phyloP scores from a whole-genome alignment of 768 basidiomycete genomes.

The Saitozyma sp. region DNA sequence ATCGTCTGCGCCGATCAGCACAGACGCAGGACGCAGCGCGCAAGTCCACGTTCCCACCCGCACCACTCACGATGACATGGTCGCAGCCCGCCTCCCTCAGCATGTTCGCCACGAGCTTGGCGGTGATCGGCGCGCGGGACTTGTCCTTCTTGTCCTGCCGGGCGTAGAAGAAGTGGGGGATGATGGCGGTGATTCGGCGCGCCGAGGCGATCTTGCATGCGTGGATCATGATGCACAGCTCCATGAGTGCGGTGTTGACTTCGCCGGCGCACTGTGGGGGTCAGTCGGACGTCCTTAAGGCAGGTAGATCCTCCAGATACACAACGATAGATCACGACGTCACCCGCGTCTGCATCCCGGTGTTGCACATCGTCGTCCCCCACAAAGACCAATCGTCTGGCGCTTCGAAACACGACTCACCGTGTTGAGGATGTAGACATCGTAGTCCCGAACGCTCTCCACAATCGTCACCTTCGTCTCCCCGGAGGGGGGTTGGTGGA shows the following conservation, averaged over 20 bases:
- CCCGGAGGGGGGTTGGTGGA: constrained; percentile 73
- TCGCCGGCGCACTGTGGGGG: constrained; percentile 56
- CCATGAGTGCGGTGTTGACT: constrained; percentile 96
- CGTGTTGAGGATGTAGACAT: constrained; percentile 93
- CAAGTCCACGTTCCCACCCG: not conserved
- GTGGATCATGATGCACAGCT: constrained; percentile 96
- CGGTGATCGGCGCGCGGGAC: constrained; percentile 91
- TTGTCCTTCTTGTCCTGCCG: constrained; percentile 99
- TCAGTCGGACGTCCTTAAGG: not conserved
- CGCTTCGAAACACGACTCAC: constrained; percentile 26
- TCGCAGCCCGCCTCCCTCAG: constrained; percentile 94
- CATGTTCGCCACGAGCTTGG: constrained; percentile 98
- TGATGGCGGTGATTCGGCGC: constrained; percentile 91
- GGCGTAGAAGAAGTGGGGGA: constrained; percentile 96
- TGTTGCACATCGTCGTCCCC: too few relatives aligned
- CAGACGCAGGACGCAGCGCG: not conserved
- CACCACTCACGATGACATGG: constrained; percentile 70
- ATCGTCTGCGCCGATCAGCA: constrained; percentile 62
- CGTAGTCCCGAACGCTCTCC: constrained; percentile 94
- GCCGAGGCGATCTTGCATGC: constrained; percentile 97
- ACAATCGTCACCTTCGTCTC: constrained; percentile 93
- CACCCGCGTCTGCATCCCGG: too few relatives aligned
- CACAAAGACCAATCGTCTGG: too few relatives aligned
- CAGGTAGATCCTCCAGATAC: not conserved
- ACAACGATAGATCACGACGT: not conserved